Conservation (phyloP, 1,284 basidiomycete genomes). For the Irpex sp. region DNA sequence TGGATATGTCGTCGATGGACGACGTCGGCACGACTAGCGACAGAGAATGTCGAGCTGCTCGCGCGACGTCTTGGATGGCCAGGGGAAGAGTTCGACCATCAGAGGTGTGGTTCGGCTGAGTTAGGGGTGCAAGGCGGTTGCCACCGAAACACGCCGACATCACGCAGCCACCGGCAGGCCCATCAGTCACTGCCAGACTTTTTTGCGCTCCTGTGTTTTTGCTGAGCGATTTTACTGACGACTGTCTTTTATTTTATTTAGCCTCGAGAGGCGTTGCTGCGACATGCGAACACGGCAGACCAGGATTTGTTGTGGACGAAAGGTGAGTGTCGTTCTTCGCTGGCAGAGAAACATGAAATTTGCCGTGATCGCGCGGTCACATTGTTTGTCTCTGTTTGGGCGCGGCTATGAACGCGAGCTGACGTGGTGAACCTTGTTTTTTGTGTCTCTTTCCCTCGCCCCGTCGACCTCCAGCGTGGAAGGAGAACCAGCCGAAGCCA, state of each 20-base stretch:
- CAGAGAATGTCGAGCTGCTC: neutral
- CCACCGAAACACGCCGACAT: conserved; percentile 18
- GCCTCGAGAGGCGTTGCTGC: conserved; percentile 95
- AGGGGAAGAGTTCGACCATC: conserved; percentile 9
- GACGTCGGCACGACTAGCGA: neutral
- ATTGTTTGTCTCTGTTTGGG: conserved; percentile 39
- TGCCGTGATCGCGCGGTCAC: conserved; percentile 19
- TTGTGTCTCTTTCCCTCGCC: conserved; percentile 22
- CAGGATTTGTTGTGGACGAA: conserved; percentile 78
- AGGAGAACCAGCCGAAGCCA: conserved; percentile 73
- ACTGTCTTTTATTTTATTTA: conserved; percentile 36
- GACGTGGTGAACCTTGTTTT: conserved; percentile 50
- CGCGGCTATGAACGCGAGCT: conserved; percentile 48
- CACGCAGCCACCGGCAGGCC: conserved; percentile 12
- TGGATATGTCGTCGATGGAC: neutral
- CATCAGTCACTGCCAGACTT: conserved; percentile 15
- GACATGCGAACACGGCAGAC: conserved; percentile 79
- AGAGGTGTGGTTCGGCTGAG: conserved; percentile 9
- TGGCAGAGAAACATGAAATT: conserved; percentile 5
- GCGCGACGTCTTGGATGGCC: neutral
- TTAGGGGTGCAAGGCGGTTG: conserved; percentile 16
- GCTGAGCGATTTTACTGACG: conserved; percentile 16
- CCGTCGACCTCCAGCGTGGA: conserved; percentile 65
- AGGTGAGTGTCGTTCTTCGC: conserved; percentile 47
- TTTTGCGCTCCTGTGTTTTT: conserved; percentile 3